Conservation (phyloP, 192 early-diverging fungal species). For the Podila clonocystis region DNA sequence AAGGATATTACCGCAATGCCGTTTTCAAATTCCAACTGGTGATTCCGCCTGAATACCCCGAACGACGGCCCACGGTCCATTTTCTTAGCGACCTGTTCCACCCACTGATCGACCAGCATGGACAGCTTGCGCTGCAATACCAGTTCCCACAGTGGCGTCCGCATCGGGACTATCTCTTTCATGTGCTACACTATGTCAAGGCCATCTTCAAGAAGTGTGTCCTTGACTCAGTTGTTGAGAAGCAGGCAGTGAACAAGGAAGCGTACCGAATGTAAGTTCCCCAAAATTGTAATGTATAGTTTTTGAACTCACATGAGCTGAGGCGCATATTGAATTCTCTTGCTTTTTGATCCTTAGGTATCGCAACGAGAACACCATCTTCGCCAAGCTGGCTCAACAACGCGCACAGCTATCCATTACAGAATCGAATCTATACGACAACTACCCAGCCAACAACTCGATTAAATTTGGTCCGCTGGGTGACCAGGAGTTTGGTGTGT, state of each 20-base stretch:
- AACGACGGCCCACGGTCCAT: conserved; percentile 69
- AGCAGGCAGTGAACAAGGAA: conserved; percentile 70
- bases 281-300: neutral
- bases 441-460: conserved; percentile 63
- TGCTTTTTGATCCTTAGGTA: conserved; percentile 54
- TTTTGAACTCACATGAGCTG: neutral
- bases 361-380: conserved; percentile 64
- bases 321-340: neutral
- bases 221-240: conserved; percentile 67
- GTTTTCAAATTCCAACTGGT: conserved; percentile 89
- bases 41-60: conserved; percentile 86
- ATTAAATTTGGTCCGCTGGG: conserved; percentile 66
- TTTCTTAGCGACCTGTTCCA: conserved; percentile 86
- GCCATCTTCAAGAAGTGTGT: conserved; percentile 86
- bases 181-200: conserved; percentile 89
- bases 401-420: conserved; percentile 79
- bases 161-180: conserved; percentile 83
- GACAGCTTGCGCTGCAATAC: conserved; percentile 74
- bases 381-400: conserved; percentile 76
- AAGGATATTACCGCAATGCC: conserved; percentile 89
- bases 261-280: conserved; percentile 66
- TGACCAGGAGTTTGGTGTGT: conserved; percentile 65
- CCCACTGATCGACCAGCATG: conserved; percentile 81
- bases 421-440: conserved; percentile 67
- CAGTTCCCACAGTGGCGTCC: conserved; percentile 88